Conservation (phyloP, 495 filamentous ascomycete genomes). For the Letharia lupina region DNA sequence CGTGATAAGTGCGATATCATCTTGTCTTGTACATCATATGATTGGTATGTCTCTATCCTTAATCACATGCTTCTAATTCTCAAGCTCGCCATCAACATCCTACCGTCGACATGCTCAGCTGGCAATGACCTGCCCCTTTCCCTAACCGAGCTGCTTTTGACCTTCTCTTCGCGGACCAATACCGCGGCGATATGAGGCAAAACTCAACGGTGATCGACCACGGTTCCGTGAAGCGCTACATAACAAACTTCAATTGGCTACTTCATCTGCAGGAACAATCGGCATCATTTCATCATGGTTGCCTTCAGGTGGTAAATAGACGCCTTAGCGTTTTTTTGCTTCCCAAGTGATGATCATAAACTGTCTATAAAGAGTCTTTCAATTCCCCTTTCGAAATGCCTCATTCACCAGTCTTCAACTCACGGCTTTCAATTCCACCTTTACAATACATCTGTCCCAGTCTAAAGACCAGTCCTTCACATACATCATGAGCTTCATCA, state of each 20-base stretch:
- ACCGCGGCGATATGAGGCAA: conserved; percentile 1
- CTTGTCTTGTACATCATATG: not conserved
- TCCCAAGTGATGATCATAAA: not conserved
- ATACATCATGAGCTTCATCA: conserved; percentile 5
- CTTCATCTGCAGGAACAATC: conserved; percentile 10
- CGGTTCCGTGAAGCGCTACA: not conserved
- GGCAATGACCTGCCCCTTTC: conserved; percentile 4
- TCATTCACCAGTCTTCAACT: not conserved
- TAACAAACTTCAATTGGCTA: conserved; percentile 4
- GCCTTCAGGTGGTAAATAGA: conserved; percentile 5
- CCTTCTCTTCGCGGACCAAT: conserved; percentile 15
- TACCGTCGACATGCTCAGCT: conserved; percentile 3
- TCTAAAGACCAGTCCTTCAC: not conserved
- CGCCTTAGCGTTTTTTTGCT: not conserved
- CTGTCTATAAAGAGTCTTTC: conserved; percentile 12
- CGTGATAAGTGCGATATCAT: not conserved
- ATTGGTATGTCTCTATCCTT: not conserved
- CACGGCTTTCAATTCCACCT: not conserved
- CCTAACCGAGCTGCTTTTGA: not conserved
- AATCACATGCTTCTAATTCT: not conserved
- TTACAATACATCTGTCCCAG: not conserved
- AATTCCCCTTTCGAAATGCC: not conserved
- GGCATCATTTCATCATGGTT: not conserved
- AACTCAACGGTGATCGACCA: not conserved
- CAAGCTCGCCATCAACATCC: not conserved